Base-by-base conservation (phyloP, 345 rosid species). In the Acer campestre region DNA sequence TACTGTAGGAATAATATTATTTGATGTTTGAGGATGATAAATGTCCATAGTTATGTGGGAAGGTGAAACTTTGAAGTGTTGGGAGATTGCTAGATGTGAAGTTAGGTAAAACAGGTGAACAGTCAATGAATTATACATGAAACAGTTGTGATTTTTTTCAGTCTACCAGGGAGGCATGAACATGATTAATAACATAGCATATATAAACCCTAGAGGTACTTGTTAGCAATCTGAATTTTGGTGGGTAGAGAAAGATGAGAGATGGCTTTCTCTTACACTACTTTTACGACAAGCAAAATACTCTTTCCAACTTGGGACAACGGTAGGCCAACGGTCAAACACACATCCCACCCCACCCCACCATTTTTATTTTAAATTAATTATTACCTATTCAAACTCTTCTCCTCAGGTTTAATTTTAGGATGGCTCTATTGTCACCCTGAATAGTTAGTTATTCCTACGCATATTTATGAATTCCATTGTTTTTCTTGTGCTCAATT, bases 81-180 rank as follows among this genome's bases (percentile, higher is more conserved):
- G 70, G 74, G 71, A 4, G 61, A 65, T 63, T 62, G 42, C 73
- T 71, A 70, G 72, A 73, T 71, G 51, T 38, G 38, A 76, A 65
- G 80, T 83, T 83, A 68, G 85, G 82, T 80, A 79, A 83, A 69
- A 79, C 81, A 73, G 85, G 78, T 83, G 83, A 80, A 68, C 85
- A 80, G 85, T 83, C 27, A 46, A 23, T 71, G 56, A 48, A 75
- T 13, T 12, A 16, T 20, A 42, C 49, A 20, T 40, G 64, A 68
- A 23, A 73, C 53, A 11, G 75, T 29, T 42, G n/a, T 29, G 16
- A 62, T 63, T 63, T 27, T 27, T 27, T 59, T 35, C 75, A 9
- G 75, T 66, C 61, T 31, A 35, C 38, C 0, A 35, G 38, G 38
- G 38, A 35, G 38, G 38, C 38, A 35, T 35, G 38, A 35, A 35